Evolutionary conservation across 495 filamentous ascomycete genomes (phyloP).

Genomic region (Aspergillus nidulans): DNA sequence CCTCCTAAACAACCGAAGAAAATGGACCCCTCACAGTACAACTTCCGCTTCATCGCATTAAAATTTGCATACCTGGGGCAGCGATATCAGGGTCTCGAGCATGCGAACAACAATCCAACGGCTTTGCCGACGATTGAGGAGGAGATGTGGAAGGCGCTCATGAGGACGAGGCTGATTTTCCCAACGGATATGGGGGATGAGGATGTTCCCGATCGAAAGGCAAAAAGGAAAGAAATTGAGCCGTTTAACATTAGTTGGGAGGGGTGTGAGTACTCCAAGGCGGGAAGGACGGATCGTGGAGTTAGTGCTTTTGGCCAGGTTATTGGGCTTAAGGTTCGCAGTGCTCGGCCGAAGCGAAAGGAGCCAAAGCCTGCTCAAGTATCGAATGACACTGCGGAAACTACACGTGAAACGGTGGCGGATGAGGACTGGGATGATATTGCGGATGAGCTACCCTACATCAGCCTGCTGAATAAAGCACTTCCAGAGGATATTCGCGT

Average conservation of each 20-base stretch:
- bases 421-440: conserved; percentile 64
- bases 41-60: conserved; percentile 78
- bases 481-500: conserved; percentile 86
- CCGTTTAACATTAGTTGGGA: conserved; percentile 63
- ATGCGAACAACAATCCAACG: conserved; percentile 60
- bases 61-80: conserved; percentile 93
- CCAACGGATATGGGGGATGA: conserved; percentile 49
- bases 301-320: conserved; percentile 98
- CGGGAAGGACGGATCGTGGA: conserved; percentile 85
- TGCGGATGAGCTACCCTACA: conserved; percentile 78
- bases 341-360: conserved; percentile 55
- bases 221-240: conserved; percentile 24
- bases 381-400: conserved; percentile 15
- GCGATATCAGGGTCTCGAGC: conserved; percentile 86
- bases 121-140: conserved; percentile 83
- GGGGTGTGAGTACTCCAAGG: conserved; percentile 85
- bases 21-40: conserved; percentile 76
- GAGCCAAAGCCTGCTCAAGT: neutral
- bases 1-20: conserved; percentile 39
- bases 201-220: conserved; percentile 21
- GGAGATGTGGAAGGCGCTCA: conserved; percentile 82
- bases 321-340: conserved; percentile 74
- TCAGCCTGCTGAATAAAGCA: conserved; percentile 73
- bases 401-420: conserved; percentile 23
- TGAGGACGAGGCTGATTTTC: conserved; percentile 73